A percentile compares a stretch with the other conserved stretches of the same genome.
Conservation (phyloP, 2,329 filamentous ascomycete species). For the Alternaria longipes region DNA sequence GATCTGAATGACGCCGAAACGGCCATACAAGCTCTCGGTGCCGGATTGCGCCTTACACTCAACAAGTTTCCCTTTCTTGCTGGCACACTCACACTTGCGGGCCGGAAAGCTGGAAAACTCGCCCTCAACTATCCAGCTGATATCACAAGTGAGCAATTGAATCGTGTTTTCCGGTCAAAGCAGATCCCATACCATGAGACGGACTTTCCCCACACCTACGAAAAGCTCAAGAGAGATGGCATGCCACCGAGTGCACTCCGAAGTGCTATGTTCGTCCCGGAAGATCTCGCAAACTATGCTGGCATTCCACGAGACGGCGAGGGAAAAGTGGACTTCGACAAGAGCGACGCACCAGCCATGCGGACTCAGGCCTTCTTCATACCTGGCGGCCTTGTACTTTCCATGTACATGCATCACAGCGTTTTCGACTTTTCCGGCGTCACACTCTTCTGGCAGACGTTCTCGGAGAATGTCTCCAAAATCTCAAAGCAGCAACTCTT, state of each 20-base stretch:
- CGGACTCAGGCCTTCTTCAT: constrained; percentile 48
- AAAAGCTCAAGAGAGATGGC: constrained; percentile 39
- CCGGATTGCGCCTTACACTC: constrained; percentile 37
- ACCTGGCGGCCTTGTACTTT: constrained; percentile 47
- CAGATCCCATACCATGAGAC: constrained; percentile 25
- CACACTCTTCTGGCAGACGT: constrained; percentile 38
- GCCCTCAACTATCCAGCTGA: constrained; percentile 37
- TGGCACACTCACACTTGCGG: constrained; percentile 39
- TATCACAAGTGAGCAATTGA: constrained; percentile 26
- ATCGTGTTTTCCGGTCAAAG: constrained; percentile 34
- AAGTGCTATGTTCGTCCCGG: constrained; percentile 41
- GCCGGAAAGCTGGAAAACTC: constrained; percentile 36
- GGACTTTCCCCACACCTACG: constrained; percentile 38
- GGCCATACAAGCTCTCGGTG: constrained; percentile 37
- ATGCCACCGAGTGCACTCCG: constrained; percentile 48
- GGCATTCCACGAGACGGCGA: constrained; percentile 41
- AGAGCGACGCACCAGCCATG: constrained; percentile 41
- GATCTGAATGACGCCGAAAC: constrained; percentile 37
- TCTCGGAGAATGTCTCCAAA: constrained; percentile 35
- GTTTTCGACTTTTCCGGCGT: constrained; percentile 46
- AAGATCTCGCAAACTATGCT: constrained; percentile 38
- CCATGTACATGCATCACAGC: constrained; percentile 46
- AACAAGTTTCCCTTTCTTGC: constrained; percentile 43
- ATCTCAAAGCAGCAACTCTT: constrained; percentile 26
- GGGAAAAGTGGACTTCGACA: constrained; percentile 38